phyloP scores from a whole-genome alignment of 2,329 filamentous ascomycete genomes.

The Scytalidium lignicola region DNA sequence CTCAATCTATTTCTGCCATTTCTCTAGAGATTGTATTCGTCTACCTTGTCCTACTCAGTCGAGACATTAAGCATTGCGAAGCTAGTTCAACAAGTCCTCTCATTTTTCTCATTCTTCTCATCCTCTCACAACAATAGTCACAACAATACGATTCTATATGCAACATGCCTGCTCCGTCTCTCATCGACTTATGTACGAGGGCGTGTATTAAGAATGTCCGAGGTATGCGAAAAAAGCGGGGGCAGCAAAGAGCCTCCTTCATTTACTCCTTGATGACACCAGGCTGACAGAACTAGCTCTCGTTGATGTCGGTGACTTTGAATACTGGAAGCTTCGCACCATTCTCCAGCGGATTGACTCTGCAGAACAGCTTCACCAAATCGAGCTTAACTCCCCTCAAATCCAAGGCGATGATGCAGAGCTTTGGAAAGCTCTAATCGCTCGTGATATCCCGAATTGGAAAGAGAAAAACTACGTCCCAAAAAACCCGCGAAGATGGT shows the following conservation, averaged over 20 bases:
- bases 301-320: constrained; percentile 65
- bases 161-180: constrained; percentile 42
- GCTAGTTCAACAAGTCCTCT: neutral
- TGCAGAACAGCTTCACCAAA: constrained; percentile 65
- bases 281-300: constrained; percentile 40
- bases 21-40: neutral
- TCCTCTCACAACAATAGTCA: too few species aligned
- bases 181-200: constrained; percentile 45
- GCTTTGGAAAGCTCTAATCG: constrained; percentile 76
- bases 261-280: constrained; percentile 2
- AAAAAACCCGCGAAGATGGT: constrained; percentile 66
- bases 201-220: constrained; percentile 49
- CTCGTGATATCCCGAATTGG: constrained; percentile 64
- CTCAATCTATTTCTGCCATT: neutral
- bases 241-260: constrained; percentile 6
- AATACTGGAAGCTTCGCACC: constrained; percentile 59
- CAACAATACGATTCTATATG: neutral
- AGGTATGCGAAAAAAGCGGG: constrained; percentile 12
- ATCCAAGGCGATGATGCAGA: constrained; percentile 64
- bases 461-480: constrained; percentile 60
- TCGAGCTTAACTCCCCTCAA: constrained; percentile 75
- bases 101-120: neutral
- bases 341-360: constrained; percentile 69
- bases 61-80: neutral
- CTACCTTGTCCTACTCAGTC: neutral